Evolutionary conservation across 2,329 filamentous ascomycete genomes (phyloP).

Genomic region (Metarhizium sp.): DNA sequence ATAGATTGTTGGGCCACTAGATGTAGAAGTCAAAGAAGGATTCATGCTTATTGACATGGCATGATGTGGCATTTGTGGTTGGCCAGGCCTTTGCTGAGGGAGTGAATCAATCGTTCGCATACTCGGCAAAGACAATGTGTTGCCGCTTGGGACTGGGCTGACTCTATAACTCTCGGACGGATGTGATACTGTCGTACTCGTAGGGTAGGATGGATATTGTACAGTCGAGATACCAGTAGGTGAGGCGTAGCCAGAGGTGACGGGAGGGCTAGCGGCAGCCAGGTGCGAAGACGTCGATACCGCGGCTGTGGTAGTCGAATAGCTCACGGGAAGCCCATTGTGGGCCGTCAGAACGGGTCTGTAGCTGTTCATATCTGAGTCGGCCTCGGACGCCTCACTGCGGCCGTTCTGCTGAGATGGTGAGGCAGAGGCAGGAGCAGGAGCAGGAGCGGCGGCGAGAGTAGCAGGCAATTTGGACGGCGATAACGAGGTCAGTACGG

Average conservation of each 20-base stretch:
- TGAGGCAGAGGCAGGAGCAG: constrained; percentile 3
- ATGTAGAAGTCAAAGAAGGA: constrained; percentile 18
- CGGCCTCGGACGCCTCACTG: constrained; percentile 18
- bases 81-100: constrained; percentile 16
- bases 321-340: constrained; percentile 20
- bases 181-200: constrained; percentile 15
- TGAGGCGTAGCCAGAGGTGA: constrained; percentile 11
- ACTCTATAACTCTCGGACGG: constrained; percentile 20
- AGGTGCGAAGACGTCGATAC: constrained; percentile 5
- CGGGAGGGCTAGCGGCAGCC: constrained; percentile 6
- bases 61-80: constrained; percentile 19
- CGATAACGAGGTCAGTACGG: constrained; percentile 2
- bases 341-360: constrained; percentile 10
- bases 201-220: constrained; percentile 22
- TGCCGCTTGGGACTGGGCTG: constrained; percentile 17
- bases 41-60: constrained; percentile 27
- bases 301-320: constrained; percentile 9
- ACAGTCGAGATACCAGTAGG: constrained; percentile 13
- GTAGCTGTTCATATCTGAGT: constrained; percentile 24
- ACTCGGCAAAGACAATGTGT: constrained; percentile 26
- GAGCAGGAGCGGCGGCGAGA: constrained; percentile 5
- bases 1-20: constrained; percentile 33
- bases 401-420: constrained; percentile 22
- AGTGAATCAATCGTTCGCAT: constrained; percentile 31
- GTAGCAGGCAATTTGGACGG: constrained; percentile 8